These are phyloP conservation scores for Parietaria judaica DNA, from an alignment of 306 rosid genomes.

Conservation along the genomic window DNA sequence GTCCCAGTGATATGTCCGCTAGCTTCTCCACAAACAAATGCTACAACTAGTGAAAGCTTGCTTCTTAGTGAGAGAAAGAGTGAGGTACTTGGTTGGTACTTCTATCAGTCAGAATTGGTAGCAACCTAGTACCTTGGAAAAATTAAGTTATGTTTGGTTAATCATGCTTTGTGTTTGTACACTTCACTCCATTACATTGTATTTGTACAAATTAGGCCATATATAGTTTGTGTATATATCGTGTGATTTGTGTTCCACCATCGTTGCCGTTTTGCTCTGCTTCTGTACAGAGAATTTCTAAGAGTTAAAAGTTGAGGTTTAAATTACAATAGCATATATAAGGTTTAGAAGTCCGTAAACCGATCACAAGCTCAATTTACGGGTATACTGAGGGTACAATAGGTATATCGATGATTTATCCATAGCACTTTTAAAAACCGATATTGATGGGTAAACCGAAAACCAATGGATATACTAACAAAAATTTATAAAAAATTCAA, in stretches of 20 bases:
- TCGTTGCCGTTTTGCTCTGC: background rate
- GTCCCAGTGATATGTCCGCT: slow-evolving; percentile 49
- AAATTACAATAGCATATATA: no score
- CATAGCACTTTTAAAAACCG: no score
- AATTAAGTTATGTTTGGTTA: background rate
- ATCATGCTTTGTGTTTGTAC: slow-evolving; percentile 15
- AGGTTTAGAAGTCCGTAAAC: no score
- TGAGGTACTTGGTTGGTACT: slow-evolving; percentile 3
- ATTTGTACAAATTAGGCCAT: slow-evolving; percentile 10
- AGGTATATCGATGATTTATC: no score
- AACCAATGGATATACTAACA: no score
- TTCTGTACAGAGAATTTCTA: no score
- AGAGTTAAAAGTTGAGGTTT: no score
- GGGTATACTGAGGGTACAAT: no score
- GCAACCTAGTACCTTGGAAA: slow-evolving; percentile 1
- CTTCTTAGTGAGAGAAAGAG: background rate
- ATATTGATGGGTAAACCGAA: no score
- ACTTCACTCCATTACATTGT: slow-evolving; percentile 16
- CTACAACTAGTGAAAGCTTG: slow-evolving; percentile 21
- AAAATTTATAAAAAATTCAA: no score
- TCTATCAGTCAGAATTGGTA: background rate
- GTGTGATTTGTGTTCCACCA: background rate
- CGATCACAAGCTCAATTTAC: no score
- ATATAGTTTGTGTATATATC: background rate
- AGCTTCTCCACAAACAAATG: slow-evolving; percentile 44